Evolutionary conservation across 306 rosid genomes (phyloP).

Genomic region (Oemleria cerasiformis): DNA sequence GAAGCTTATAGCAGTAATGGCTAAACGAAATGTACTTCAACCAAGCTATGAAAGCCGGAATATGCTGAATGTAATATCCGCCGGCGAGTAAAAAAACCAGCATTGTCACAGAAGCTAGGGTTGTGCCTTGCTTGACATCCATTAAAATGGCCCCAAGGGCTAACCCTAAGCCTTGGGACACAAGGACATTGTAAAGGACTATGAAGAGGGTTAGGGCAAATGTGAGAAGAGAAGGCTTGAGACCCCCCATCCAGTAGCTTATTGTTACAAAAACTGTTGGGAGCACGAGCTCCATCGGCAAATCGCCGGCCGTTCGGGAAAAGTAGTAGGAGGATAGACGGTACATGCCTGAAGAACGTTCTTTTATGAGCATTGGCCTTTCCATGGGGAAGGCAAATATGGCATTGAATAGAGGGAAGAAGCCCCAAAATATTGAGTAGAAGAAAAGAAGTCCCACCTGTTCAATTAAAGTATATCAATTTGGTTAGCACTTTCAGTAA

Average conservation of each 20-base stretch:
- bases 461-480: neutral
- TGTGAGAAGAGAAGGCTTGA: slow-evolving; percentile 60
- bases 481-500: too few species aligned
- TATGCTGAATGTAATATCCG: slow-evolving; percentile 80
- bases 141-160: slow-evolving; percentile 87
- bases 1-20: slow-evolving; percentile 72
- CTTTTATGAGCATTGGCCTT: slow-evolving; percentile 75
- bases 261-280: slow-evolving; percentile 70
- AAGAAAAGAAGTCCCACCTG: slow-evolving; percentile 91
- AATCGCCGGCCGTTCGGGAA: slow-evolving; percentile 68
- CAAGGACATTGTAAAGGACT: slow-evolving; percentile 70
- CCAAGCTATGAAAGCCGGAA: slow-evolving; percentile 84
- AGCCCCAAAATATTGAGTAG: slow-evolving; percentile 94
- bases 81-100: slow-evolving; percentile 74
- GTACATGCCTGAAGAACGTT: slow-evolving; percentile 87
- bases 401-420: slow-evolving; percentile 82
- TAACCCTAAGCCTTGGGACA: slow-evolving; percentile 84
- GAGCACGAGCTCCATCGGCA: slow-evolving; percentile 90
- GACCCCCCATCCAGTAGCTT: slow-evolving; percentile 89
- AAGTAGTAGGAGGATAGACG: slow-evolving; percentile 81
- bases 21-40: slow-evolving; percentile 76
- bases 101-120: slow-evolving; percentile 80
- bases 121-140: slow-evolving; percentile 84
- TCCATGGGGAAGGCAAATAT: slow-evolving; percentile 77
- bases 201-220: slow-evolving; percentile 62